Conservation (phyloP, 2,329 filamentous ascomycete genomes). For the Ilyonectria destructans region DNA sequence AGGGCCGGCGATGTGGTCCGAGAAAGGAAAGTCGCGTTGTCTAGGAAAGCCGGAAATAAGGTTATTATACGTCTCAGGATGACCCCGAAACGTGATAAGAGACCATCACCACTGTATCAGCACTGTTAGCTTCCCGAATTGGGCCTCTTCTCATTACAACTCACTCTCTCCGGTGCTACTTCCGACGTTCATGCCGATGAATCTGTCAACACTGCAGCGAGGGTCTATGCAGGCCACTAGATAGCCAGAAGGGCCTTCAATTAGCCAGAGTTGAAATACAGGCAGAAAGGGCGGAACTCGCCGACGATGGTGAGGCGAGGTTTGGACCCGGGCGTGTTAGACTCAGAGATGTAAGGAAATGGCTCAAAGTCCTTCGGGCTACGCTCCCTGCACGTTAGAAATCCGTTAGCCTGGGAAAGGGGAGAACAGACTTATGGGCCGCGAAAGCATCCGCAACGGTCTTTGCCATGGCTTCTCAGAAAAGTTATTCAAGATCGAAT, state of each 20-base stretch:
- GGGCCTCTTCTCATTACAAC: conserved; percentile 2
- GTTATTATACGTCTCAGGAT: no score
- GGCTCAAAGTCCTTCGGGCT: conserved; percentile 10
- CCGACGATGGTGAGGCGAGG: conserved; percentile 16
- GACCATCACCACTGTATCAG: conserved; percentile 12
- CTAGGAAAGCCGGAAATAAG: no score
- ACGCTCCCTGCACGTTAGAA: neutral
- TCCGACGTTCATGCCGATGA: conserved; percentile 12
- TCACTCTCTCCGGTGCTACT: conserved; percentile 10
- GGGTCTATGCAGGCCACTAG: conserved; percentile 13
- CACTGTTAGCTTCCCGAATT: conserved; percentile 5
- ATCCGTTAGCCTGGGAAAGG: neutral
- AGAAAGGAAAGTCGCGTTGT: no score
- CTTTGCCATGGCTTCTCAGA: conserved; percentile 3
- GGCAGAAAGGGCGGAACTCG: neutral
- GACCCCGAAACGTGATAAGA: neutral
- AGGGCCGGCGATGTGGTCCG: no score
- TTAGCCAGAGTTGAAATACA: conserved; percentile 8
- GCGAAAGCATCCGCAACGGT: conserved; percentile 13
- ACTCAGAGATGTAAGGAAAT: conserved; percentile 5
- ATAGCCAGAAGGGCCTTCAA: neutral
- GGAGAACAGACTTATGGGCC: conserved; percentile 4
- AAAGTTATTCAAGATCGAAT: neutral
- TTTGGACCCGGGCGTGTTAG: conserved; percentile 8
- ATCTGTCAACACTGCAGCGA: conserved; percentile 11